Conservation (phyloP, 805 yeast genomes). For the Candida yuanshanica region DNA sequence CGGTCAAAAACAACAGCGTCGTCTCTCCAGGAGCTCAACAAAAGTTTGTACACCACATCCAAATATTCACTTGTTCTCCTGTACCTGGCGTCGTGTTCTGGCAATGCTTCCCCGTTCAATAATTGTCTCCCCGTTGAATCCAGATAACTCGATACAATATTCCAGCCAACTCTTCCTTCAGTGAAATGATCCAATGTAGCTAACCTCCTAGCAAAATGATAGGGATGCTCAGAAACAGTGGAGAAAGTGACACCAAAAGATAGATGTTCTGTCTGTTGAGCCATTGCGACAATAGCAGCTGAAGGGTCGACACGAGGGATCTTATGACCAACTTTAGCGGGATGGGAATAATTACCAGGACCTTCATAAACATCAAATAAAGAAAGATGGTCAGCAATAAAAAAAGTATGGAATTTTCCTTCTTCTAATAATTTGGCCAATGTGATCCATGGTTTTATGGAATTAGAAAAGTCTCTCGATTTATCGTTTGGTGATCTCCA, state of each 20-base stretch:
- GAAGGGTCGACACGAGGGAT: conserved; percentile 32
- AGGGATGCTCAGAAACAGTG: conserved; percentile 38
- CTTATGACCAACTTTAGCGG: conserved; percentile 25
- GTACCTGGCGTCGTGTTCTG: conserved; percentile 38
- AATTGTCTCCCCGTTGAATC: conserved; percentile 36
- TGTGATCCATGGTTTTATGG: conserved; percentile 25
- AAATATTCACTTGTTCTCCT: conserved; percentile 35
- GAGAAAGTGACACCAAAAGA: conserved; percentile 38
- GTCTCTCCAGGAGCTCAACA: conserved; percentile 18
- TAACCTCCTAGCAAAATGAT: conserved; percentile 35
- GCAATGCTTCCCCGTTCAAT: conserved; percentile 30
- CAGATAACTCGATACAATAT: conserved; percentile 37
- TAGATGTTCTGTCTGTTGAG: conserved; percentile 34
- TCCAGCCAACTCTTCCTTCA: conserved; percentile 40
- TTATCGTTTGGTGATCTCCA: conserved; percentile 35
- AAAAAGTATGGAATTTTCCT: conserved; percentile 34
- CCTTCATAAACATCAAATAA: conserved; percentile 38
- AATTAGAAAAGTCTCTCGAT: conserved; percentile 21
- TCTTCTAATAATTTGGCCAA: conserved; percentile 31
- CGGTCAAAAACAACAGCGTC: conserved; percentile 24
- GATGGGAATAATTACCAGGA: conserved; percentile 28
- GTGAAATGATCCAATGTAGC: conserved; percentile 39
- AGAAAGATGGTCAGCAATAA: conserved; percentile 36
- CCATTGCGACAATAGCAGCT: conserved; percentile 31
- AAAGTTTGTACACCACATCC: conserved; percentile 33